Evolutionary conservation across 768 basidiomycete species (phyloP).

Genomic region (Mycena olivaceomarginata): DNA sequence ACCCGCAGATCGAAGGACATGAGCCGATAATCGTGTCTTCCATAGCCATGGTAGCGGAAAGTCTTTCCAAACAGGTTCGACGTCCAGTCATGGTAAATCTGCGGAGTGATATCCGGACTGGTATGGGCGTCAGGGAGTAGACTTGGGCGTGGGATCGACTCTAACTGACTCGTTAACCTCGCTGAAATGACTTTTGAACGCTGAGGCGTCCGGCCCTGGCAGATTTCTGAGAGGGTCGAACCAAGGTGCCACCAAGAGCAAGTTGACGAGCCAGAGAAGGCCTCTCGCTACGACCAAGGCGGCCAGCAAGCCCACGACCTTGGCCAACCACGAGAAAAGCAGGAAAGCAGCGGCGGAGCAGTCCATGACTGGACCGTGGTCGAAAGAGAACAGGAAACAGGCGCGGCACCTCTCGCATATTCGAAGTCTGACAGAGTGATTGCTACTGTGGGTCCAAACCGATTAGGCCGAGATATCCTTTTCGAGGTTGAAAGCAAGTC

Average conservation of each 20-base stretch:
- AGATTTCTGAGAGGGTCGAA: constrained; percentile 69
- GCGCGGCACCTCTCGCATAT: too few species aligned
- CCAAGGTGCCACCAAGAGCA: constrained; percentile 65
- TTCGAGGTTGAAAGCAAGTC: background rate
- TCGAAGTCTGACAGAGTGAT: too few species aligned
- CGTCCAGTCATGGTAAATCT: constrained; percentile 66
- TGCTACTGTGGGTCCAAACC: too few species aligned
- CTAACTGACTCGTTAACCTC: constrained; percentile 67
- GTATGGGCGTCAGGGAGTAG: constrained; percentile 3
- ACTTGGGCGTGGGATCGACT: background rate
- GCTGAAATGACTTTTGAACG: constrained; percentile 65
- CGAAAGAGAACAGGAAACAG: background rate
- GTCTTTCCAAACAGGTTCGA: constrained; percentile 66
- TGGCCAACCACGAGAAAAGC: constrained; percentile 44
- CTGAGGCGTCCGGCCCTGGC: constrained; percentile 66
- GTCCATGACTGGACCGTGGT: constrained; percentile 38
- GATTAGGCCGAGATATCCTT: background rate
- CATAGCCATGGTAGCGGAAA: constrained; percentile 74
- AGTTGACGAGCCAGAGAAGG: constrained; percentile 63
- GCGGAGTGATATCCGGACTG: constrained; percentile 65
- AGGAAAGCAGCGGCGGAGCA: constrained; percentile 12
- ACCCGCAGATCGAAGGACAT: constrained; percentile 72
- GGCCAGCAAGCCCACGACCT: constrained; percentile 53
- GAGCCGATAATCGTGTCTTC: constrained; percentile 73
- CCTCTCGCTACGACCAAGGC: constrained; percentile 59